Evolutionary conservation across 805 yeast genomes (phyloP).

Genomic region (Monosporozyma siamensis): DNA sequence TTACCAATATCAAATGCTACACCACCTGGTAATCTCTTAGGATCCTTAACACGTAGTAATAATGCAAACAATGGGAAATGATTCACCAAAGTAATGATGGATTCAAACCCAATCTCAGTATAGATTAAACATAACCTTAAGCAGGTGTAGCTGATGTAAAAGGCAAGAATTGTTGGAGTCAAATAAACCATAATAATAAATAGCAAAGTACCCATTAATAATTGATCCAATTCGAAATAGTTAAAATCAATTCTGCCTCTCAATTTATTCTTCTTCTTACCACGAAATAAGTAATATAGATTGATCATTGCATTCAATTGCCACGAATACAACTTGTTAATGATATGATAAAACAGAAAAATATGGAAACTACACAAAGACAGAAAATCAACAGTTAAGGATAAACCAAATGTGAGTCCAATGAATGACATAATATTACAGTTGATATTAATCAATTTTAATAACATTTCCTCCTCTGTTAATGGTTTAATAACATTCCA

Average conservation of each 20-base stretch:
- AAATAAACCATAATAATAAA: conserved; percentile 73
- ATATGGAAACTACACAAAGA: conserved; percentile 61
- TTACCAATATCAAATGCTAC: conserved; percentile 21
- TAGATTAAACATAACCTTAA: conserved; percentile 45
- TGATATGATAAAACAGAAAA: conserved; percentile 65
- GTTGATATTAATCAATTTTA: conserved; percentile 26
- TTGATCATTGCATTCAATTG: conserved; percentile 62
- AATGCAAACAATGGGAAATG: conserved; percentile 83
- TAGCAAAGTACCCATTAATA: conserved; percentile 77
- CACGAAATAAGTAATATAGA: conserved; percentile 75
- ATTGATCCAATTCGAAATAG: conserved; percentile 76
- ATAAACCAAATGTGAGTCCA: conserved; percentile 65
- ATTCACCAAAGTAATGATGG: conserved; percentile 55
- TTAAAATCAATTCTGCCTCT: conserved; percentile 81
- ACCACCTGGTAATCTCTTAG: conserved; percentile 58
- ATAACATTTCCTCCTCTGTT: conserved; percentile 19
- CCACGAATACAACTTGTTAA: conserved; percentile 70
- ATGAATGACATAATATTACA: conserved; percentile 36
- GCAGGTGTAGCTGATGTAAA: conserved; percentile 63
- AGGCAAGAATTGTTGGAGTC: conserved; percentile 80
- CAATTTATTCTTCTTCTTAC: conserved; percentile 76
- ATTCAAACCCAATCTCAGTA: conserved; percentile 45
- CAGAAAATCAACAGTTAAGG: conserved; percentile 55
- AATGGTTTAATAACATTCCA: conserved; percentile 17
- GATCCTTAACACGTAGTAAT: conserved; percentile 69